Evolutionary conservation across 768 basidiomycete species (phyloP).

Genomic region (Lentinula sp.): DNA sequence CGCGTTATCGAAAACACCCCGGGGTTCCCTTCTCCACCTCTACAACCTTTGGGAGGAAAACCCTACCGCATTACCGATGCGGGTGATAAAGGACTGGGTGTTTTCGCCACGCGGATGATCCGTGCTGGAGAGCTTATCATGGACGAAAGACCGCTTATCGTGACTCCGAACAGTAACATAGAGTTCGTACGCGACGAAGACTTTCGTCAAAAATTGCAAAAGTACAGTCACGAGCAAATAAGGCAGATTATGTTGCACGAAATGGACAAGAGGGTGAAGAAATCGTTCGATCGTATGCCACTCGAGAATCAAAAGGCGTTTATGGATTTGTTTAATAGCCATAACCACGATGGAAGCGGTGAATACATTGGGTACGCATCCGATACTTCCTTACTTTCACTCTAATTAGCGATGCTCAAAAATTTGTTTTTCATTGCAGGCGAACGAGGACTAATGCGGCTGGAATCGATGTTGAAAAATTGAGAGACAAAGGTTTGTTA

Average conservation of each 20-base stretch:
- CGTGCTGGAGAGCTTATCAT: constrained; percentile 9
- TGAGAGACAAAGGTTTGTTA: not conserved
- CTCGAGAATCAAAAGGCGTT: constrained; percentile 15
- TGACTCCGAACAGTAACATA: not conserved
- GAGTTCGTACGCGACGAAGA: not conserved
- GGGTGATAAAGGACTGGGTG: constrained; percentile 7
- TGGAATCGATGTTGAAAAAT: constrained; percentile 3
- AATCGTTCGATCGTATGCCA: constrained; percentile 16
- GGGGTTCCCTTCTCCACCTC: not conserved
- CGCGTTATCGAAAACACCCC: not conserved
- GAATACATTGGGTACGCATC: constrained; percentile 19
- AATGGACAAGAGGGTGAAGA: constrained; percentile 7
- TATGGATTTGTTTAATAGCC: constrained; percentile 19
- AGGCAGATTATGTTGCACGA: not conserved
- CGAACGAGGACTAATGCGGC: constrained; percentile 21
- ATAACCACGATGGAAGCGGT: constrained; percentile 24
- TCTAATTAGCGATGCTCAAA: not conserved
- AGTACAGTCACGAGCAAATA: not conserved
- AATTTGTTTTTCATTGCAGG: not conserved
- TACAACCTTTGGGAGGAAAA: not conserved
- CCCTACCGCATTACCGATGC: not conserved
- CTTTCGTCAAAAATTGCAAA: not conserved
- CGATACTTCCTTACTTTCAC: not conserved
- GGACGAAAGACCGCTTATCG: constrained; percentile 7
- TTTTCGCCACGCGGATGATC: constrained; percentile 8